A percentile compares a stretch with the other conserved stretches of the same genome.
Evolutionary conservation across 352 stramenopile genomes (phyloP).

Genomic region (Aphanomyces invadans): DNA sequence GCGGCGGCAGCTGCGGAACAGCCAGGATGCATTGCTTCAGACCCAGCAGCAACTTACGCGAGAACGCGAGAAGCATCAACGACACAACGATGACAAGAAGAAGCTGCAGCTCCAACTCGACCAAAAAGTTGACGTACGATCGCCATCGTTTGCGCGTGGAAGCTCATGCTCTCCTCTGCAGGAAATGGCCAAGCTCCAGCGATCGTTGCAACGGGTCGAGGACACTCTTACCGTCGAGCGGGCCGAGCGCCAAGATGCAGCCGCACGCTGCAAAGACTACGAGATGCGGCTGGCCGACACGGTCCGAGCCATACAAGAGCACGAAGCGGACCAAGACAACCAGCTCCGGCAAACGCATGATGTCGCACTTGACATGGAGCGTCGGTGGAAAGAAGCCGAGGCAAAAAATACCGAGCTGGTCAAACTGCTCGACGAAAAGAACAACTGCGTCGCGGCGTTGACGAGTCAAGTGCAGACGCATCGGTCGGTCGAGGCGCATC

Average conservation of each 20-base stretch:
- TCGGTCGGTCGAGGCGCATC: background rate
- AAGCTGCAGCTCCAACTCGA: background rate
- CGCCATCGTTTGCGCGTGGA: no score
- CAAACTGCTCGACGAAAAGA: constrained; percentile 60
- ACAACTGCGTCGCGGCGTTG: constrained; percentile 47
- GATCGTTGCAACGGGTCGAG: background rate
- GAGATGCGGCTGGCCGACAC: constrained; percentile 59
- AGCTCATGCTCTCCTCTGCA: no score
- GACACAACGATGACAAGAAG: constrained; percentile 29
- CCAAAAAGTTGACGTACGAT: background rate
- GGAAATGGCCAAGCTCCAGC: background rate
- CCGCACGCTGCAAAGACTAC: constrained; percentile 61
- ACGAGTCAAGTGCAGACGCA: constrained; percentile 29
- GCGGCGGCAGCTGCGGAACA: background rate
- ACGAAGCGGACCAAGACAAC: constrained; percentile 51
- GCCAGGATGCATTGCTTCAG: background rate
- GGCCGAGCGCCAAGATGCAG: constrained; percentile 51
- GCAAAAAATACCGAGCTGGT: constrained; percentile 49
- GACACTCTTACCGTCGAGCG: background rate
- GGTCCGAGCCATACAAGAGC: constrained; percentile 57
- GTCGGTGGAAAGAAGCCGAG: constrained; percentile 39
- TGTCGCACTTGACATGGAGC: constrained; percentile 33
- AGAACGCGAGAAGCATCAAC: constrained; percentile 14
- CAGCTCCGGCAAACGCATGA: constrained; percentile 42
- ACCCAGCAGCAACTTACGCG: background rate